Conservation (phyloP, 1,284 basidiomycete genomes). For the Sanghuangporus weigelae region DNA sequence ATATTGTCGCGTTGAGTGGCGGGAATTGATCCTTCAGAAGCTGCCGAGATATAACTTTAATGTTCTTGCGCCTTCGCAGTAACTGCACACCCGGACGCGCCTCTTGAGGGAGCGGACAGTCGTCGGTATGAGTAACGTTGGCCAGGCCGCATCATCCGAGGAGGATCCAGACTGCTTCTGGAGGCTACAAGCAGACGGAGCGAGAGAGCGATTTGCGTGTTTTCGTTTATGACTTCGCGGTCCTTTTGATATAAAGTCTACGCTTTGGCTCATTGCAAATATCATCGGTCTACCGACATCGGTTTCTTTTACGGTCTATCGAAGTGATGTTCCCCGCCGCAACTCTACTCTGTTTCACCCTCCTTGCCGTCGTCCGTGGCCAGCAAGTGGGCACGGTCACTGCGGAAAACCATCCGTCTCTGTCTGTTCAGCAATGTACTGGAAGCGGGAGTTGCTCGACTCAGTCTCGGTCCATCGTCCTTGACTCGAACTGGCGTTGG, state of each 20-base stretch:
- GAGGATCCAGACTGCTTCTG: background rate
- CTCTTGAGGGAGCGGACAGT: background rate
- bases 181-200: background rate
- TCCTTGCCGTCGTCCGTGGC: conserved; percentile 30
- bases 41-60: background rate
- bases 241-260: too few relatives aligned
- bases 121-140: background rate
- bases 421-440: conserved; percentile 38
- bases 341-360: conserved; percentile 28
- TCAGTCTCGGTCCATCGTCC: conserved; percentile 31
- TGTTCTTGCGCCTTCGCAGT: background rate
- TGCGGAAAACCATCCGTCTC: conserved; percentile 37
- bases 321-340: conserved; percentile 28
- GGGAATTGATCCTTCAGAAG: background rate
- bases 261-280: background rate
- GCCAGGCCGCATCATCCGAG: background rate
- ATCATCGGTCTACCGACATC: background rate
- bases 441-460: conserved; percentile 35
- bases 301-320: background rate
- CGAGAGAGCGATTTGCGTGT: background rate
- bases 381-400: conserved; percentile 37
- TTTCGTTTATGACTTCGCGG: too few relatives aligned
- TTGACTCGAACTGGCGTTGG: conserved; percentile 55
- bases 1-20: background rate
- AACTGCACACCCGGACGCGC: background rate